These are phyloP conservation scores for Eucalyptus regnans DNA, from an alignment of 345 rosid species.

Conservation along the genomic window DNA sequence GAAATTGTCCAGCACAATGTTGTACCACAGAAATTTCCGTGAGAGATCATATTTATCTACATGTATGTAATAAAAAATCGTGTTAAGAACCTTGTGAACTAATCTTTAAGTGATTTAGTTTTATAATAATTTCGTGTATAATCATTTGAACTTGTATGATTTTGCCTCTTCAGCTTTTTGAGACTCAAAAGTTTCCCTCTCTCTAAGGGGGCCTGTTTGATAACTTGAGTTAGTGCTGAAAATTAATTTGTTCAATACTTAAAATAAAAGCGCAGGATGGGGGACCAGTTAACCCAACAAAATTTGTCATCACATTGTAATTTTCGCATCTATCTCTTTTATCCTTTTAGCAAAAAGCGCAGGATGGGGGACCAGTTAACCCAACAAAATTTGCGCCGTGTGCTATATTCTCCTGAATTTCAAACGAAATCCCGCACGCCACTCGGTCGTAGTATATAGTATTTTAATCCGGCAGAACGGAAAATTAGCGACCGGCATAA, in stretches of 20 bases:
- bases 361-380: background rate
- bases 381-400: background rate
- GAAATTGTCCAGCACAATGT: background rate
- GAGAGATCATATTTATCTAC: background rate
- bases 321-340: background rate
- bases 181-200: background rate
- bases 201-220: background rate
- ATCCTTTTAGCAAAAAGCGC: background rate
- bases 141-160: background rate
- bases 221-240: background rate
- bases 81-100: background rate
- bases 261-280: background rate
- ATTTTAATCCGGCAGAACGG: background rate
- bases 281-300: too few species aligned
- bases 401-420: background rate
- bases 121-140: background rate
- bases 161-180: background rate
- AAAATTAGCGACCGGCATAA: background rate
- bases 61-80: background rate
- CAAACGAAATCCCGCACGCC: background rate
- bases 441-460: background rate
- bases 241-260: background rate
- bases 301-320: background rate
- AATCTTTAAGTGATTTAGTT: background rate
- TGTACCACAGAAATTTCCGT: background rate